Percentiles rank a stretch among this genome's conserved stretches.
Evolutionary conservation across 177 flowering plant species (phyloP).

Genomic region (Vitis hybrid): DNA sequence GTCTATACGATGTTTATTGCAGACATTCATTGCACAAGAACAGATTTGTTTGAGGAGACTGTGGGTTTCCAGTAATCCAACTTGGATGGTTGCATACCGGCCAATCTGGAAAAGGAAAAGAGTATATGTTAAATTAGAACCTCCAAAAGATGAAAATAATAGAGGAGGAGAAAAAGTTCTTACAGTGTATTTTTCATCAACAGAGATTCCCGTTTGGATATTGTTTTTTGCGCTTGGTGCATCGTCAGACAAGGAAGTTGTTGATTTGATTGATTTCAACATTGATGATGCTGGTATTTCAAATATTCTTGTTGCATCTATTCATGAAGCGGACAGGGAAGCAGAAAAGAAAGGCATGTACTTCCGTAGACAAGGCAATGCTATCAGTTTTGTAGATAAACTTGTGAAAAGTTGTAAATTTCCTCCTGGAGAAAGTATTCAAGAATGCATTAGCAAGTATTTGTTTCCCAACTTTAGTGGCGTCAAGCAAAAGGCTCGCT

Average conservation of each 20-base stretch:
- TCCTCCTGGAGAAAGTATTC: conserved; percentile 62
- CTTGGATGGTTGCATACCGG: conserved; percentile 55
- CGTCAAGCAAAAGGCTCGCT: conserved; percentile 60
- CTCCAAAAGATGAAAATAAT: conserved; percentile 35
- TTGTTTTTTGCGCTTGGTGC: conserved; percentile 83
- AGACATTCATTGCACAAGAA: conserved; percentile 93
- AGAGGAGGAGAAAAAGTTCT: conserved; percentile 55
- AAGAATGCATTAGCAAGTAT: conserved; percentile 45
- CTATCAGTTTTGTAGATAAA: conserved; percentile 39
- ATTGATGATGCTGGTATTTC: conserved; percentile 40
- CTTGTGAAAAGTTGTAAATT: conserved; percentile 36
- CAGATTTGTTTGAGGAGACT: conserved; percentile 68
- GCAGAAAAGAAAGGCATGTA: conserved; percentile 60
- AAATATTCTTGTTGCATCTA: conserved; percentile 70
- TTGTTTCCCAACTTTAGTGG: conserved; percentile 59
- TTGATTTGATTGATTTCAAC: conserved; percentile 57
- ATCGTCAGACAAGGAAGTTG: conserved; percentile 67
- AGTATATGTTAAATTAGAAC: conserved; percentile 50
- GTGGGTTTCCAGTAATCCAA: conserved; percentile 59
- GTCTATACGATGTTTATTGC: conserved; percentile 24
- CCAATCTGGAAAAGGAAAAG: conserved; percentile 55
- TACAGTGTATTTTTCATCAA: conserved; percentile 43
- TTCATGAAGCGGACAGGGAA: conserved; percentile 71
- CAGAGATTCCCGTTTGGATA: conserved; percentile 74
- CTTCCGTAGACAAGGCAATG: conserved; percentile 54